phyloP scores from a whole-genome alignment of 1,139 yeast genomes.

The Geotrichum klebahnii region DNA sequence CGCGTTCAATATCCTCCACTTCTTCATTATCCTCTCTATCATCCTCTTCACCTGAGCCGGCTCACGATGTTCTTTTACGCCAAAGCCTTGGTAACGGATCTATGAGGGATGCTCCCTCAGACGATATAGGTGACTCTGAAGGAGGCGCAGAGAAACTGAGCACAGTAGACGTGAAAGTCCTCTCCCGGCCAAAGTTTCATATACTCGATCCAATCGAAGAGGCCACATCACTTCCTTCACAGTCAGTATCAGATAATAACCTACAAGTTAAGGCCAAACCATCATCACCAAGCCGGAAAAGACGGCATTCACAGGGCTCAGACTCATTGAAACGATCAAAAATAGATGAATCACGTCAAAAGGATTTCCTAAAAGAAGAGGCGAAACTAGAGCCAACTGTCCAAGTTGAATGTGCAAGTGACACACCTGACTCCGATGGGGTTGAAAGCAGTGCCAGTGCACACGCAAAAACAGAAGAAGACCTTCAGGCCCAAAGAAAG shows the following conservation, averaged over 20 bases:
- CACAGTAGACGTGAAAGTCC: conserved; percentile 15
- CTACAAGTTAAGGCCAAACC: neutral
- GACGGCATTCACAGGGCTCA: conserved; percentile 9
- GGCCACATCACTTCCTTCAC: neutral
- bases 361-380: conserved; percentile 21
- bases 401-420: conserved; percentile 18
- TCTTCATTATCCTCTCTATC: conserved; percentile 20
- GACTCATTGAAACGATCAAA: conserved; percentile 13
- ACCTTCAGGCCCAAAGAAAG: conserved; percentile 48
- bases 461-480: conserved; percentile 44
- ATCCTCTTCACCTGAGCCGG: conserved; percentile 17
- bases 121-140: conserved; percentile 53
- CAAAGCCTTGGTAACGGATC: neutral
- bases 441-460: conserved; percentile 24
- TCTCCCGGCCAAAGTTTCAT: neutral
- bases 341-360: conserved; percentile 4
- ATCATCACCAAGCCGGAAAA: conserved; percentile 22
- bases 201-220: conserved; percentile 6
- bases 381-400: conserved; percentile 28
- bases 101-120: neutral
- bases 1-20: too few species aligned
- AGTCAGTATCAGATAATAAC: neutral
- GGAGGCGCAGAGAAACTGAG: conserved; percentile 80
- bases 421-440: conserved; percentile 29
- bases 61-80: conserved; percentile 11